These are phyloP conservation scores for Nitzschia palea DNA, from an alignment of 108 stramenopile genomes.

Conservation along the genomic window DNA sequence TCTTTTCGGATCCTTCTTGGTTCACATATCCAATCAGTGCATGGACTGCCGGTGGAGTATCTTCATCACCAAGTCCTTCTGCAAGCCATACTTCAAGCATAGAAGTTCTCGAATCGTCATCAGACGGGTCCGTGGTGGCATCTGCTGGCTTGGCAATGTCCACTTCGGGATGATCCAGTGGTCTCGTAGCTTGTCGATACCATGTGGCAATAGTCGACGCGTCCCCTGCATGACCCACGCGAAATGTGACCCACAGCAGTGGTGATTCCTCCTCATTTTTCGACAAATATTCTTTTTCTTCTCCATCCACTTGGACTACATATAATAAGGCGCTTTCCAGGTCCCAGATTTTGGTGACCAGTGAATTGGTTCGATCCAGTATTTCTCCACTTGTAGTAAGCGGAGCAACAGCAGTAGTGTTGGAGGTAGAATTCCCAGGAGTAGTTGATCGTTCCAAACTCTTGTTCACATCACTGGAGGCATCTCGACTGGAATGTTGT, in stretches of 20 bases:
- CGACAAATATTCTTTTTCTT: background rate
- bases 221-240: conserved; percentile 47
- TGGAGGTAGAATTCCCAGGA: too few relatives aligned
- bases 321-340: conserved; percentile 28
- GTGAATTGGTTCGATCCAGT: too few relatives aligned
- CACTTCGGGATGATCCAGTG: conserved; percentile 21
- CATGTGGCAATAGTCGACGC: conserved; percentile 35
- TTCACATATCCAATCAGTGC: conserved; percentile 32
- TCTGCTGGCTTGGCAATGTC: background rate
- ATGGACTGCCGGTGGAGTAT: conserved; percentile 31
- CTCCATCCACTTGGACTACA: background rate
- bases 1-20: conserved; percentile 1
- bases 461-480: too few relatives aligned
- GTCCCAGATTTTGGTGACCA: conserved; percentile 28
- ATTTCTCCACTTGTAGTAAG: too few relatives aligned
- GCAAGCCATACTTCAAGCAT: conserved; percentile 40
- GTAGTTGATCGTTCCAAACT: too few relatives aligned
- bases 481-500: background rate
- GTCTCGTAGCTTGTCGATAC: conserved; percentile 22
- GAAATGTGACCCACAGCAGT: conserved; percentile 47
- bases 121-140: background rate
- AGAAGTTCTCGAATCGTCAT: conserved; percentile 9
- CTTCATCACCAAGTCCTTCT: conserved; percentile 49
- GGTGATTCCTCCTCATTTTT: conserved; percentile 3
- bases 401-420: too few relatives aligned